These are phyloP conservation scores for Candolleomyces eurysporus DNA, from an alignment of 768 basidiomycete genomes.

Conservation along the genomic window DNA sequence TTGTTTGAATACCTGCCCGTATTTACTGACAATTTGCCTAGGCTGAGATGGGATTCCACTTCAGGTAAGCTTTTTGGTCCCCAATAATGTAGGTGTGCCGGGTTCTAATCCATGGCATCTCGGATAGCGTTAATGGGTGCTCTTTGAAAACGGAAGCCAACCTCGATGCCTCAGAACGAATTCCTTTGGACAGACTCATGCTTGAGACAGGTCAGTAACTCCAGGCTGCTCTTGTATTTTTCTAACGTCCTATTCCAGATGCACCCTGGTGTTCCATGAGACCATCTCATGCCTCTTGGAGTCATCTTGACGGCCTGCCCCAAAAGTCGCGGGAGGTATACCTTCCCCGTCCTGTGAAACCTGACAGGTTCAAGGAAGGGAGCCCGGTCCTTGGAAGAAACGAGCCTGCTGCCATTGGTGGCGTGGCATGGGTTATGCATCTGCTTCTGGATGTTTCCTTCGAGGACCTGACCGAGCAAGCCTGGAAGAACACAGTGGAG, in stretches of 20 bases:
- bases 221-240: neutral
- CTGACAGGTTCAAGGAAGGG: constrained; percentile 57
- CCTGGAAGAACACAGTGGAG: constrained; percentile 61
- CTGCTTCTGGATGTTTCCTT: constrained; percentile 44
- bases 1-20: neutral
- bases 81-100: neutral
- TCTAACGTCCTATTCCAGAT: constrained; percentile 34
- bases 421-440: constrained; percentile 71
- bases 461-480: constrained; percentile 53
- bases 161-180: constrained; percentile 48
- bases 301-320: constrained; percentile 48
- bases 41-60: constrained; percentile 73
- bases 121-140: constrained; percentile 66
- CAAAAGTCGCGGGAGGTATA: constrained; percentile 43
- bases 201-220: constrained; percentile 67
- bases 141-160: constrained; percentile 72
- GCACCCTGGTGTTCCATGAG: constrained; percentile 76
- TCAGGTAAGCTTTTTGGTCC: constrained; percentile 37
- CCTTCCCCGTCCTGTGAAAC: constrained; percentile 49
- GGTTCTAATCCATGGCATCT: neutral
- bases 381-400: constrained; percentile 74
- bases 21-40: constrained; percentile 20
- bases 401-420: constrained; percentile 65
- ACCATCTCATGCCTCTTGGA: constrained; percentile 59
- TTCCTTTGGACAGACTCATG: constrained; percentile 61